Conservation (phyloP, 1,139 yeast genomes). For the Geotrichum histeridarum region DNA sequence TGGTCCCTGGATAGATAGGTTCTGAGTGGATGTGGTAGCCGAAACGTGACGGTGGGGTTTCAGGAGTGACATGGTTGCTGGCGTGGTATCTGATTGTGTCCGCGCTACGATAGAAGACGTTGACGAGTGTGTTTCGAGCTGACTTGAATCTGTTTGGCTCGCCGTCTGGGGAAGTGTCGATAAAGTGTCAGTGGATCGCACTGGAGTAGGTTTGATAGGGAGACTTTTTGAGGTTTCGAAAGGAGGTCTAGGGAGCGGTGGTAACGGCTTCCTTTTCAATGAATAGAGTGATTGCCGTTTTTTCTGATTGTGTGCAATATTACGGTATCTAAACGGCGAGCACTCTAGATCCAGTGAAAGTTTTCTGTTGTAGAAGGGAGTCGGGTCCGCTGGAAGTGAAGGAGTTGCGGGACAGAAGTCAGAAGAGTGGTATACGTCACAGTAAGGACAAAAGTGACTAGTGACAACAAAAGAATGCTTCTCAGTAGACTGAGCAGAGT, state of each 20-base stretch:
- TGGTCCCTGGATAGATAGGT: background rate
- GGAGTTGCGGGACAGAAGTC: background rate
- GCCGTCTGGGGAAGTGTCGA: too few species aligned
- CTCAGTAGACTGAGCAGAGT: background rate
- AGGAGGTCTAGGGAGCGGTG: background rate
- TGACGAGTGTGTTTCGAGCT: too few species aligned
- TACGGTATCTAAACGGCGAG: background rate
- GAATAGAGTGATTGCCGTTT: background rate
- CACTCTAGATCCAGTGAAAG: conserved; percentile 3
- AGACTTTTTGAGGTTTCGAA: background rate
- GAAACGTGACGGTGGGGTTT: conserved; percentile 11
- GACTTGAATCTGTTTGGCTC: too few species aligned
- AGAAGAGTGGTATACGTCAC: background rate
- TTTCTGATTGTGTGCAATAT: background rate
- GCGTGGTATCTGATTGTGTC: background rate
- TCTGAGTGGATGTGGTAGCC: background rate
- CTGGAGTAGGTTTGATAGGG: background rate
- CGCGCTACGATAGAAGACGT: too few species aligned
- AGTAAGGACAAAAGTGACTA: conserved; percentile 1
- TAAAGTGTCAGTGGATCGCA: background rate
- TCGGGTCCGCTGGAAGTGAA: background rate
- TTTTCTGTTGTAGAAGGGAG: conserved; percentile 1
- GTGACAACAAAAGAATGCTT: background rate
- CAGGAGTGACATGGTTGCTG: conserved; percentile 5
- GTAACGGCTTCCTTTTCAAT: background rate